phyloP scores from a whole-genome alignment of 2,329 filamentous ascomycete genomes.

The Macrophomina phaseolina region DNA sequence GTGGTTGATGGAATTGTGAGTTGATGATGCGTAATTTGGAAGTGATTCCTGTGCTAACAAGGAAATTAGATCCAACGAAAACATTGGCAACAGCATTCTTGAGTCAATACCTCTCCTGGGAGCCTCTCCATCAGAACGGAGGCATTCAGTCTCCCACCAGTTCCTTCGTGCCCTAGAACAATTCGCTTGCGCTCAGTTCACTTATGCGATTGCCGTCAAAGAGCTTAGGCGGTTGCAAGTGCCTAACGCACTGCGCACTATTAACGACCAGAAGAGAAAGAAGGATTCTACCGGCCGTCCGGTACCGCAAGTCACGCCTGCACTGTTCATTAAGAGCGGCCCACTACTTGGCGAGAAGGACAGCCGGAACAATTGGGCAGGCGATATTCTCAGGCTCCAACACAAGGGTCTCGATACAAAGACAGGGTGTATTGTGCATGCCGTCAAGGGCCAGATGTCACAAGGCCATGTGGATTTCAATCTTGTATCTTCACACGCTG shows the following conservation, averaged over 20 bases:
- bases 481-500: conserved; percentile 56
- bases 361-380: conserved; percentile 13
- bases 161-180: conserved; percentile 45
- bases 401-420: conserved; percentile 40
- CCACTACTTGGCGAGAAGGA: conserved; percentile 17
- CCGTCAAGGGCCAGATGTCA: conserved; percentile 47
- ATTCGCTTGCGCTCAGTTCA: conserved; percentile 44
- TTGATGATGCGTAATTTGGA: neutral
- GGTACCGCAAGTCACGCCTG: neutral
- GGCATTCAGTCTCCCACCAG: conserved; percentile 35
- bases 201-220: conserved; percentile 31
- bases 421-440: conserved; percentile 44
- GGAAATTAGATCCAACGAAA: conserved; percentile 37
- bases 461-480: conserved; percentile 37
- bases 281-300: neutral
- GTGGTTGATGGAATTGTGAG: conserved; percentile 43
- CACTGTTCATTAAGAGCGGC: conserved; percentile 17
- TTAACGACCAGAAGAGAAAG: conserved; percentile 14
- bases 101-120: conserved; percentile 11
- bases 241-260: conserved; percentile 14
- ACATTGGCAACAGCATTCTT: conserved; percentile 28
- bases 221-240: conserved; percentile 18
- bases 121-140: conserved; percentile 32
- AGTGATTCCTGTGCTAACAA: conserved; percentile 30
- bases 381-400: conserved; percentile 13